A percentile compares a stretch with the other conserved stretches of the same genome.
Conservation (phyloP, 768 basidiomycete genomes). For the Leucocoprinus sp. region DNA sequence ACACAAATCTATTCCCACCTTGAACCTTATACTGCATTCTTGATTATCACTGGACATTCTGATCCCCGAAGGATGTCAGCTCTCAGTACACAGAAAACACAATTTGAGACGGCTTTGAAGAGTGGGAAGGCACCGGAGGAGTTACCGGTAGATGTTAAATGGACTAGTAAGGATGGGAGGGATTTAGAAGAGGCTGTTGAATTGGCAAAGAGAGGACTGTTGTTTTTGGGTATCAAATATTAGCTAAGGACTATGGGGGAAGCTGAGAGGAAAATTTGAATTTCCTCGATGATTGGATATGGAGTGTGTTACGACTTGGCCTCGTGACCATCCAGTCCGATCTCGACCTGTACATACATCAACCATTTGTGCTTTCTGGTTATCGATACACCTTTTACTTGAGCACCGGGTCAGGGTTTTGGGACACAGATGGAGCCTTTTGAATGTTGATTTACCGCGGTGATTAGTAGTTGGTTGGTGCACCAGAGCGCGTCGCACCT, state of each 20-base stretch:
- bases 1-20: conserved; percentile 54
- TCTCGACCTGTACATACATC: no score
- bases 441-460: neutral
- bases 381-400: no score
- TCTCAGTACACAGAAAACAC: conserved; percentile 58
- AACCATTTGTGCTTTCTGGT: no score
- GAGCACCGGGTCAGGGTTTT: neutral
- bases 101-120: conserved; percentile 63
- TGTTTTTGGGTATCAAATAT: conserved; percentile 63
- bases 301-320: no score
- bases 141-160: conserved; percentile 39
- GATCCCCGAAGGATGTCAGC: conserved; percentile 78
- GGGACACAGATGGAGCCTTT: neutral
- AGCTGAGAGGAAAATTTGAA: no score
- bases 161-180: conserved; percentile 71
- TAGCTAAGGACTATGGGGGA: neutral
- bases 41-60: conserved; percentile 84
- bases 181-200: conserved; percentile 76
- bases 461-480: neutral
- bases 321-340: no score
- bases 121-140: conserved; percentile 50
- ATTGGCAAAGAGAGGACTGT: conserved; percentile 70
- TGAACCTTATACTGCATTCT: conserved; percentile 70
- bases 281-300: no score
- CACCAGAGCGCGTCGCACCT: neutral